Percentiles rank a stretch among this genome's conserved stretches.
Conservation (phyloP, 2,329 filamentous ascomycete genomes). For the Fusarium sublunatum region DNA sequence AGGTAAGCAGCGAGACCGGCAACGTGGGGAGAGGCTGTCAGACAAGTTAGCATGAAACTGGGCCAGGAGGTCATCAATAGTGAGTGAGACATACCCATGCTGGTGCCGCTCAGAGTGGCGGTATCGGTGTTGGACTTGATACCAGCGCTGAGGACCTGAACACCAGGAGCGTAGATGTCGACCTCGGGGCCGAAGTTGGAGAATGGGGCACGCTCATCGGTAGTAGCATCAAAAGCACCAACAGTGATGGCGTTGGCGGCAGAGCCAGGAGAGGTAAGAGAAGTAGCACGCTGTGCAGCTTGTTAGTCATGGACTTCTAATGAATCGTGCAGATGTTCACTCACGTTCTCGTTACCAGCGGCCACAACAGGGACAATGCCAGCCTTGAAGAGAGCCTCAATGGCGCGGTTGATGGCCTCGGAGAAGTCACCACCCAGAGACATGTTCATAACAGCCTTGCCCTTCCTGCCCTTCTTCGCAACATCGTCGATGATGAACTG, state of each 20-base stretch:
- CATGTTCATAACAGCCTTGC: slow-evolving; percentile 72
- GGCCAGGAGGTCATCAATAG: neutral
- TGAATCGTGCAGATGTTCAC: slow-evolving; percentile 17
- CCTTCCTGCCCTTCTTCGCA: slow-evolving; percentile 53
- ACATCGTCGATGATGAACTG: slow-evolving; percentile 65
- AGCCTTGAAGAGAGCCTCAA: slow-evolving; percentile 59
- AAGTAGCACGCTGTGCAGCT: slow-evolving; percentile 57
- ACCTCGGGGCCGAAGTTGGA: slow-evolving; percentile 68
- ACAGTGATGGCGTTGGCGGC: slow-evolving; percentile 68
- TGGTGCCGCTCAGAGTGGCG: slow-evolving; percentile 63
- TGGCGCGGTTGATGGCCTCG: slow-evolving; percentile 65
- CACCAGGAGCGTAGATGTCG: slow-evolving; percentile 67
- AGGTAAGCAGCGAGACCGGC: slow-evolving; percentile 76
- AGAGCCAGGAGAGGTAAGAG: slow-evolving; percentile 64
- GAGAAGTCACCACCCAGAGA: slow-evolving; percentile 66
- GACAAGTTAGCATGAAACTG: slow-evolving; percentile 25
- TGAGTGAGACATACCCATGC: slow-evolving; percentile 60
- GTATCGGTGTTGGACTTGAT: slow-evolving; percentile 61
- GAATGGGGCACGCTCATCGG: slow-evolving; percentile 62
- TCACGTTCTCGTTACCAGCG: slow-evolving; percentile 66
- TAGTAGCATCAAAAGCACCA: slow-evolving; percentile 66
- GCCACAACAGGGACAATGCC: slow-evolving; percentile 70
- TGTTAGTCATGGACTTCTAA: slow-evolving; percentile 16
- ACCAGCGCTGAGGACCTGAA: slow-evolving; percentile 64
- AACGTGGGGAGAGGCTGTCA: slow-evolving; percentile 70